These are phyloP conservation scores for Rhodotorula sp. DNA, from an alignment of 1,284 basidiomycete genomes.

Conservation along the genomic window DNA sequence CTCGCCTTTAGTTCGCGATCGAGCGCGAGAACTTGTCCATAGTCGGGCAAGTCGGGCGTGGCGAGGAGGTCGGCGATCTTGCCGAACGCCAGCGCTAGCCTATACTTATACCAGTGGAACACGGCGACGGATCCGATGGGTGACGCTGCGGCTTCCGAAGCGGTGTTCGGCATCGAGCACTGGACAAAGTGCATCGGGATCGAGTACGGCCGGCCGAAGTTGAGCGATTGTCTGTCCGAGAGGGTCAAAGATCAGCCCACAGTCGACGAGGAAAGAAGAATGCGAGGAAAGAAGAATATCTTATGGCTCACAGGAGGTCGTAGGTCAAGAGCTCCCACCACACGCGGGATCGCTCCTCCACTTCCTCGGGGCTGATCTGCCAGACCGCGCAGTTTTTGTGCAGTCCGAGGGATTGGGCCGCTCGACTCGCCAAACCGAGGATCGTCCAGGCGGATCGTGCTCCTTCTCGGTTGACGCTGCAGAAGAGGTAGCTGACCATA, in stretches of 20 bases:
- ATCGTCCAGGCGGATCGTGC: slow-evolving; percentile 39
- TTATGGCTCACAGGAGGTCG: slow-evolving; percentile 26
- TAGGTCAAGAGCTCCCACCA: slow-evolving; percentile 41
- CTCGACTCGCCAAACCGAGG: slow-evolving; percentile 36
- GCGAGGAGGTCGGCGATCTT: slow-evolving; percentile 39
- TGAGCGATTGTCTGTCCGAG: slow-evolving; percentile 34
- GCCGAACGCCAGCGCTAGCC: slow-evolving; percentile 32
- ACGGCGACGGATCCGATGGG: slow-evolving; percentile 22
- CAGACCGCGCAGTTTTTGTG: slow-evolving; percentile 1
- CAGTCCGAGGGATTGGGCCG: slow-evolving; percentile 15
- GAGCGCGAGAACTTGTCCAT: slow-evolving; percentile 35
- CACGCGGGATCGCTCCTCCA: slow-evolving; percentile 16
- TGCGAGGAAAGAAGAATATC: too few species aligned
- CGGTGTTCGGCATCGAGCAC: slow-evolving; percentile 19
- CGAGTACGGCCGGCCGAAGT: slow-evolving; percentile 44
- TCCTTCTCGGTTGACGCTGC: slow-evolving; percentile 30
- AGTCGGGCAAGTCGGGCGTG: slow-evolving; percentile 36
- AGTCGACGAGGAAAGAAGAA: too few species aligned
- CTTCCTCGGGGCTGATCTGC: not conserved
- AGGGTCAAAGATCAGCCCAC: too few species aligned
- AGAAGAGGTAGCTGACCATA: slow-evolving; percentile 41
- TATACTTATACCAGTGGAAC: slow-evolving; percentile 41
- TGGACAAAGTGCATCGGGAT: slow-evolving; percentile 35
- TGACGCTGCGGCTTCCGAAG: slow-evolving; percentile 8
- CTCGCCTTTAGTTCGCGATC: slow-evolving; percentile 36